Percentiles rank a stretch among this genome's conserved stretches.
Evolutionary conservation across 768 basidiomycete genomes (phyloP).

Genomic region (Tricholomella constricta): DNA sequence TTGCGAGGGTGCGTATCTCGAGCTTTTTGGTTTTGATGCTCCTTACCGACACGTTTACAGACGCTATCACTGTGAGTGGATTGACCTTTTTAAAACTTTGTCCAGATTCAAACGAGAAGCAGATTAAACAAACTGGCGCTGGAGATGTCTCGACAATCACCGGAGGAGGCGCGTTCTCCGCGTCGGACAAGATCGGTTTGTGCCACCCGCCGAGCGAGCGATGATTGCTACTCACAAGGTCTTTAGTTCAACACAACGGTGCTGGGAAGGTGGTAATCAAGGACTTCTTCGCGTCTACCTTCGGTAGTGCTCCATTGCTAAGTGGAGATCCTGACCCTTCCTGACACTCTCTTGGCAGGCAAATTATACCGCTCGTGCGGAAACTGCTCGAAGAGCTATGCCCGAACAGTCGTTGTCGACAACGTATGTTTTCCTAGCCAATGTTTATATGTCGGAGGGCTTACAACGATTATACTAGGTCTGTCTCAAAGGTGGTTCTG

Average conservation of each 20-base stretch:
- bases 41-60: constrained; percentile 3
- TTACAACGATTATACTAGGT: constrained; percentile 11
- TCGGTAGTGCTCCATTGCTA: constrained; percentile 16
- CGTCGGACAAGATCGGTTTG: constrained; percentile 28
- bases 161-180: constrained; percentile 28
- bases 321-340: not conserved
- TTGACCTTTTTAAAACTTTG: not conserved
- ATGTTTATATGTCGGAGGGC: not conserved
- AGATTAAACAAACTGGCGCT: constrained; percentile 31
- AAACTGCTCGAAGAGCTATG: constrained; percentile 24
- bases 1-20: constrained; percentile 24
- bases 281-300: constrained; percentile 29
- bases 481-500: constrained; percentile 23
- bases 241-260: constrained; percentile 31
- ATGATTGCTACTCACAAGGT: not conserved
- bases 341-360: constrained; percentile 10
- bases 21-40: not conserved
- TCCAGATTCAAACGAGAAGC: not conserved
- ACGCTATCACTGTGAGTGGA: constrained; percentile 23
- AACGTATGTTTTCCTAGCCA: constrained; percentile 18
- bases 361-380: constrained; percentile 32
- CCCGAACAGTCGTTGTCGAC: constrained; percentile 26
- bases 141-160: constrained; percentile 28
- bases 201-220: not conserved
- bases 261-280: constrained; percentile 25